phyloP scores from a whole-genome alignment of 129 eudicot genomes.

The Scalesia atractyloides region DNA sequence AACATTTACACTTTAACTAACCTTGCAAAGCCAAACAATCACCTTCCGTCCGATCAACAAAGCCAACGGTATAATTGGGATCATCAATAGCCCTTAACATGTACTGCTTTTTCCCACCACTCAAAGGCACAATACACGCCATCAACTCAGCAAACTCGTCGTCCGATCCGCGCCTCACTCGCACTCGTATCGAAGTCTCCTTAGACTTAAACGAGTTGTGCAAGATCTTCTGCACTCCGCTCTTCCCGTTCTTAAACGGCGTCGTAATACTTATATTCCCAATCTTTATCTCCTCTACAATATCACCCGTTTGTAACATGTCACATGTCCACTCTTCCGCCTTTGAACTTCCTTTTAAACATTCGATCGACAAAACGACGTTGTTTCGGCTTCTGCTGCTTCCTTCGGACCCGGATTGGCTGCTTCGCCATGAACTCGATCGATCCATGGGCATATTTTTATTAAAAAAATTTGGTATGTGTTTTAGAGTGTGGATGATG shows the following conservation, averaged over 20 bases:
- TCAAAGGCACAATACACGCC: conserved; percentile 78
- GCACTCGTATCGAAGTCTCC: conserved; percentile 64
- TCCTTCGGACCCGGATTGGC: conserved; percentile 33
- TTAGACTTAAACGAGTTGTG: conserved; percentile 58
- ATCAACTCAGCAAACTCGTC: conserved; percentile 60
- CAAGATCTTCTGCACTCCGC: conserved; percentile 65
- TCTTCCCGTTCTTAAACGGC: conserved; percentile 73
- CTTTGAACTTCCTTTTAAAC: conserved; percentile 73
- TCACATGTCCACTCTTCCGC: conserved; percentile 89
- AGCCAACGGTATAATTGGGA: conserved; percentile 87
- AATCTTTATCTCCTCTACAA: conserved; percentile 65
- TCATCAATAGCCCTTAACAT: conserved; percentile 78
- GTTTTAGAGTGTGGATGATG: not conserved
- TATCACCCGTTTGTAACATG: conserved; percentile 79
- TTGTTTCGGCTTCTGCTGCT: conserved; percentile 10
- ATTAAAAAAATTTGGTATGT: not conserved
- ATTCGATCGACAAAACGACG: conserved; percentile 60
- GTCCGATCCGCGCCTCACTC: conserved; percentile 59
- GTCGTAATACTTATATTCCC: conserved; percentile 51
- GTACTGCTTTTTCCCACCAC: conserved; percentile 61
- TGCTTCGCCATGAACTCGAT: conserved; percentile 39
- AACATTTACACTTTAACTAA: conserved; percentile 12
- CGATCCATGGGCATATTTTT: conserved; percentile 73
- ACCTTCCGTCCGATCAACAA: conserved; percentile 82
- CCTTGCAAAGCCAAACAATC: conserved; percentile 86